Evolutionary conservation across 2,329 filamentous ascomycete species (phyloP).

Genomic region (Paramyrothecium sp.): DNA sequence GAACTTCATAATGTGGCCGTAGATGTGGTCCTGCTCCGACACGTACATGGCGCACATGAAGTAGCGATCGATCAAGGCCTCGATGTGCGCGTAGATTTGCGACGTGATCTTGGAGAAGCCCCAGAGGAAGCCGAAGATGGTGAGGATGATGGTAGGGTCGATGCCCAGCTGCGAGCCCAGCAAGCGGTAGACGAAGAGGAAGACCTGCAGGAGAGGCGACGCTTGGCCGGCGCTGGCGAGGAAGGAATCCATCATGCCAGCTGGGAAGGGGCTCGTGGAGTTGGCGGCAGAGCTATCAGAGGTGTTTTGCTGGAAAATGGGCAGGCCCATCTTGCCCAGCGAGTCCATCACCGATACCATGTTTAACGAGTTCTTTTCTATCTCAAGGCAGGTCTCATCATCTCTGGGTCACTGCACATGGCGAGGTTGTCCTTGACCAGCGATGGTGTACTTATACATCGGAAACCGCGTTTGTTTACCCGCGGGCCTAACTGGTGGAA

Average conservation of each 20-base stretch:
- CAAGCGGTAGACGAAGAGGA: slow-evolving; percentile 45
- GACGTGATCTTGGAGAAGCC: slow-evolving; percentile 34
- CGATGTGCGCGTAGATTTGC: slow-evolving; percentile 31
- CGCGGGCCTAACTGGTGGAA: too few species aligned
- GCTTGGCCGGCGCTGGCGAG: slow-evolving; percentile 42
- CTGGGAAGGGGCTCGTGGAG: slow-evolving; percentile 18
- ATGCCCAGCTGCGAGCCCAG: slow-evolving; percentile 44
- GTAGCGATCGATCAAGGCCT: slow-evolving; percentile 38
- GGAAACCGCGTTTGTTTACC: too few species aligned
- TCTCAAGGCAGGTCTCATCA: too few species aligned
- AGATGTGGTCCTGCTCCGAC: slow-evolving; percentile 56
- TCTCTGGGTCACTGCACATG: too few species aligned
- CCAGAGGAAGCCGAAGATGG: slow-evolving; percentile 46
- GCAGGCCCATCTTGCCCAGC: slow-evolving; percentile 23
- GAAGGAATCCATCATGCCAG: slow-evolving; percentile 40
- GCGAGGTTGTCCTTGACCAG: too few species aligned
- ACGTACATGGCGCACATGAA: slow-evolving; percentile 54
- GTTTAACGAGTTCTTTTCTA: not conserved
- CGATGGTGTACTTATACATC: too few species aligned
- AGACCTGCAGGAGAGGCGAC: slow-evolving; percentile 37
- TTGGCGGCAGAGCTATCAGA: slow-evolving; percentile 16
- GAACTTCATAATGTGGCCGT: slow-evolving; percentile 57
- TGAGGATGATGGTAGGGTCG: slow-evolving; percentile 47
- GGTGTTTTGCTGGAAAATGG: slow-evolving; percentile 20
- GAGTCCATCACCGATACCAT: slow-evolving; percentile 18